A percentile compares a stretch with the other conserved stretches of the same genome.
phyloP scores from a whole-genome alignment of 441 rosid species.

The Bocquillonia castaneifolia region DNA sequence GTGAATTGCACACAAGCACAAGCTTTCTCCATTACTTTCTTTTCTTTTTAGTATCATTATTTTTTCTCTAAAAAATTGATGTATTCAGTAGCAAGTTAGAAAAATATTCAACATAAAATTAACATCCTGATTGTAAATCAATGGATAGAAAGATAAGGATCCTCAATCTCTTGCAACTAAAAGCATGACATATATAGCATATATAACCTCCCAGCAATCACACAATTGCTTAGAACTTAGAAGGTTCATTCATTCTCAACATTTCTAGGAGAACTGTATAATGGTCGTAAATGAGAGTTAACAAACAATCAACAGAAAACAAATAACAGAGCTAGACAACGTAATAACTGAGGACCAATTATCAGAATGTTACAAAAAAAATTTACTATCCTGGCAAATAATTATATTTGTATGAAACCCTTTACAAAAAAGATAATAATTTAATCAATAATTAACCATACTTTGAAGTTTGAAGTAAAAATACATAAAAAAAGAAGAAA shows the following conservation, averaged over 20 bases:
- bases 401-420: too few species aligned
- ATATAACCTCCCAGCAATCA: neutral
- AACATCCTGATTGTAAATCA: neutral
- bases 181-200: neutral
- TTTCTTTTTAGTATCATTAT: neutral
- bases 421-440: too few species aligned
- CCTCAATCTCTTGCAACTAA: neutral
- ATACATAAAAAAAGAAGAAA: neutral
- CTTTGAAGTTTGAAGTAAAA: too few species aligned
- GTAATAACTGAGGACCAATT: too few species aligned
- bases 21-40: neutral
- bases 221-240: neutral
- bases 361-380: too few species aligned
- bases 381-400: too few species aligned
- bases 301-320: neutral
- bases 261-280: neutral
- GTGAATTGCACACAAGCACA: neutral
- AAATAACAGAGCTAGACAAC: neutral
- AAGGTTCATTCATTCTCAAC: neutral
- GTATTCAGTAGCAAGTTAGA: neutral
- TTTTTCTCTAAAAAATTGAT: too few species aligned
- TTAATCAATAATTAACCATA: too few species aligned
- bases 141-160: neutral
- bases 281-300: neutral
- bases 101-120: neutral